Evolutionary conservation across 2,329 filamentous ascomycete species (phyloP), one percentile per base, ranked within the genome.

Genomic region (Pseudogymnoascus sp.): DNA sequence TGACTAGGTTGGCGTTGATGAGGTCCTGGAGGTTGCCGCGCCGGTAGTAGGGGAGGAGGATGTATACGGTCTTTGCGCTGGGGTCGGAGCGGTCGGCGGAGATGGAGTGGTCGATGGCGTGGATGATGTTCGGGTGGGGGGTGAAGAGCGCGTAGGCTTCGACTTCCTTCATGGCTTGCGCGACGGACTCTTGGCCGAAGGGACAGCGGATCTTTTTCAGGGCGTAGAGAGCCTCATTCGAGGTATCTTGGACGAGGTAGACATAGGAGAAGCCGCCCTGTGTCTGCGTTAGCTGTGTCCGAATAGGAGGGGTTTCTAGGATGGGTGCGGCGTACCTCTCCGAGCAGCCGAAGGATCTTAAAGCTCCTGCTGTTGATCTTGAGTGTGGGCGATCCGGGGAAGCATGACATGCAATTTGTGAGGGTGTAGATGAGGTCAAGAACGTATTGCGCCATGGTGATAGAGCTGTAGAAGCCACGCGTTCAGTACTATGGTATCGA

Each of bases 141-240:
- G 86, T 80, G 79, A 99, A 99, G 65, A 97, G 85, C 68, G 88
- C 88, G 80, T 99, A 99, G 60, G 95, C 93, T 76, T 97, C 93
- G 66, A 97, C 95, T 79, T 99, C 95, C 76, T 93, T 93, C 82
- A 97, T 88, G 61, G 95, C 95, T 75, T 91, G 91, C 69, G 91
- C 87, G 65, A 99, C 93, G 26, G 91, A 96, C 80, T 99, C 95
- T 76, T 95, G 89, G 69, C 95, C 95, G 73, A 99, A 97, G 4
- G 95, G 93, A 81, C 95, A 99, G 74, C 93, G 88, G 76, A 99
- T 99, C 83, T 99, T 99, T 78, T 99, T 99, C 66, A 97, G 87
- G 17, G 95, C 95, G 76, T 96, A 93, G 57, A 96, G 84, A 71
- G 93, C 87, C 65, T 90, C 89, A 62, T 86, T 89, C 63, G 85